Conservation (phyloP, 2,329 filamentous ascomycete species). For the Cladosporium sp. region DNA sequence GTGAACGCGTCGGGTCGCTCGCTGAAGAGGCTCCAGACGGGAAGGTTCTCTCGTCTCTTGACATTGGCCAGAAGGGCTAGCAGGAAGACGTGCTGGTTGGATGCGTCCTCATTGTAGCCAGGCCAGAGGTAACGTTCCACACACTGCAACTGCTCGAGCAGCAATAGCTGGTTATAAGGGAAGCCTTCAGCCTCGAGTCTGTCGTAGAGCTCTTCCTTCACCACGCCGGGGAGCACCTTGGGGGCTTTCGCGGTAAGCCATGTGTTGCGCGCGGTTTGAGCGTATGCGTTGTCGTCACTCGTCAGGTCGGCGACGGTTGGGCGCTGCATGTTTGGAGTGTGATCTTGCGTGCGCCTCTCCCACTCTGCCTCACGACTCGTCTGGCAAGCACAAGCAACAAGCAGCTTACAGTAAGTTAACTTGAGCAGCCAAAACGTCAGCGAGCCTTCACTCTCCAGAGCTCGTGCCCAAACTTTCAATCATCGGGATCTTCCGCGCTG, state of each 20-base stretch:
- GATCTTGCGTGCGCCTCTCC: neutral
- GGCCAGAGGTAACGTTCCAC: slow-evolving; percentile 96
- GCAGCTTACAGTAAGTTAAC: neutral
- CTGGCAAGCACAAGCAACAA: neutral
- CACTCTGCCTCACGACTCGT: slow-evolving; percentile 1
- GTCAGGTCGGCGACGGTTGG: slow-evolving; percentile 69
- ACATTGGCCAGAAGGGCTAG: slow-evolving; percentile 83
- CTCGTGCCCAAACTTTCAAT: slow-evolving; percentile 9
- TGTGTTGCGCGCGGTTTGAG: slow-evolving; percentile 74
- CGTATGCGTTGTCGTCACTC: slow-evolving; percentile 61
- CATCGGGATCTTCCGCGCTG: slow-evolving; percentile 1
- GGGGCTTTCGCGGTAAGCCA: slow-evolving; percentile 71
- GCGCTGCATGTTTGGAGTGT: slow-evolving; percentile 42
- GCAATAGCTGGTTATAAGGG: slow-evolving; percentile 71
- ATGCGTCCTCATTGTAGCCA: slow-evolving; percentile 74
- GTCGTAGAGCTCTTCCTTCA: slow-evolving; percentile 90
- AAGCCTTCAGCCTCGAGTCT: slow-evolving; percentile 80
- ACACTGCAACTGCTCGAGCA: slow-evolving; percentile 86
- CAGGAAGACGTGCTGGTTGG: slow-evolving; percentile 87
- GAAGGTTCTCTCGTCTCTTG: slow-evolving; percentile 82
- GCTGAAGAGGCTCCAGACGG: slow-evolving; percentile 83
- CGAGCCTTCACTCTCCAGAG: neutral
- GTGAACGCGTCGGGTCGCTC: slow-evolving; percentile 81
- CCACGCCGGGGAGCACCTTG: slow-evolving; percentile 74
- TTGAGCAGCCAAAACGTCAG: slow-evolving; percentile 11